Evolutionary conservation across 148 eudicot genomes (phyloP).

Genomic region (Nepenthes gracilis): DNA sequence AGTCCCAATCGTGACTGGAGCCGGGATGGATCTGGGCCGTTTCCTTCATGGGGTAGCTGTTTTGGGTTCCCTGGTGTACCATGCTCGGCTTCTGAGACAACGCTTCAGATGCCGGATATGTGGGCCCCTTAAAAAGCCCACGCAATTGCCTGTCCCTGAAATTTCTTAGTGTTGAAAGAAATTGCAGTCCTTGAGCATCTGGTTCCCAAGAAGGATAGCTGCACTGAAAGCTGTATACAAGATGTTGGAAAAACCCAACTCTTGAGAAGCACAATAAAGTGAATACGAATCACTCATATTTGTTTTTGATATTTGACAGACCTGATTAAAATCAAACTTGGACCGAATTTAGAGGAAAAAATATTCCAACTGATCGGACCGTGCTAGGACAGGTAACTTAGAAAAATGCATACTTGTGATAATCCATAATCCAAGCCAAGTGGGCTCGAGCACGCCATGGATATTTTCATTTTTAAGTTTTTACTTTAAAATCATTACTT

Average conservation of each 20-base stretch:
- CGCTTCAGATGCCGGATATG: constrained; percentile 28
- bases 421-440: too few relatives aligned
- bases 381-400: too few relatives aligned
- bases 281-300: background rate
- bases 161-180: constrained; percentile 38
- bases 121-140: constrained; percentile 13
- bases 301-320: too few relatives aligned
- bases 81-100: constrained; percentile 14
- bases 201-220: constrained; percentile 85
- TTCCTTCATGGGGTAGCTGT: constrained; percentile 36
- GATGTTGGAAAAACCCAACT: background rate
- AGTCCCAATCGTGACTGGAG: constrained; percentile 30
- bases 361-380: too few relatives aligned
- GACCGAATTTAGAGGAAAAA: too few relatives aligned
- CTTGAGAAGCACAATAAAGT: background rate
- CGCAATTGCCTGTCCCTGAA: constrained; percentile 55
- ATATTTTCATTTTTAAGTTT: too few relatives aligned
- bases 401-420: too few relatives aligned
- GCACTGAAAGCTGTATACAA: constrained; percentile 62
- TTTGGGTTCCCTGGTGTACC: constrained; percentile 19
- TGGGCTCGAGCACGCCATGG: too few relatives aligned
- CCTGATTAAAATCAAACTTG: too few relatives aligned
- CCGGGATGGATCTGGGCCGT: constrained; percentile 13
- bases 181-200: constrained; percentile 54
- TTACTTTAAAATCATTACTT: too few relatives aligned